Percentiles rank a stretch among this genome's conserved stretches.
phyloP scores from a whole-genome alignment of 352 stramenopile genomes.

The Discostella stelligera region DNA sequence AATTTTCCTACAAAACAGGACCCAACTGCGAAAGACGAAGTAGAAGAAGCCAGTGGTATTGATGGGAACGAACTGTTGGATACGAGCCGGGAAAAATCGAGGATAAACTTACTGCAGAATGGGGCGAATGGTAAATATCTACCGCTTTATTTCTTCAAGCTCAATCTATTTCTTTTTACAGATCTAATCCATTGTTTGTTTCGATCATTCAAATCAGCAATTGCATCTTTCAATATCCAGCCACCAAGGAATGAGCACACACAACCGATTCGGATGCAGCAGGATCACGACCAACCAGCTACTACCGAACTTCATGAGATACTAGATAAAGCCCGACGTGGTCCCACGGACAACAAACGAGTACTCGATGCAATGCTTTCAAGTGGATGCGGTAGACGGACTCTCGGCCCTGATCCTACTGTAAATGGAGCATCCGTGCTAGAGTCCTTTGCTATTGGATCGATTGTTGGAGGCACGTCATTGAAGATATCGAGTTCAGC shows the following conservation, averaged over 20 bases:
- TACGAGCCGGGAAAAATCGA: neutral
- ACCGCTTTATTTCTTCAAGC: neutral
- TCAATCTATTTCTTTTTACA: neutral
- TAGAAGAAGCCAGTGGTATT: neutral
- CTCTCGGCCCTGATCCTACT: neutral
- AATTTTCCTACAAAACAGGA: constrained; percentile 31
- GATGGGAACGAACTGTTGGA: neutral
- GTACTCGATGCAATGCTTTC: constrained; percentile 54
- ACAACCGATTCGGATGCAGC: neutral
- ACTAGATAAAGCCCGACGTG: constrained; percentile 22
- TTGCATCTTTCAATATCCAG: neutral
- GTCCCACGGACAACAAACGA: constrained; percentile 23
- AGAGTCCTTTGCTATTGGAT: constrained; percentile 30
- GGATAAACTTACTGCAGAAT: constrained; percentile 1
- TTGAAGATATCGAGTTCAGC: constrained; percentile 40
- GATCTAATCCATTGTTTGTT: neutral
- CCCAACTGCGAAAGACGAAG: constrained; percentile 11
- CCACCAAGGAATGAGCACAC: neutral
- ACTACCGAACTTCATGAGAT: constrained; percentile 14
- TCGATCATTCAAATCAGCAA: no score
- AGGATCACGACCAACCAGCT: neutral
- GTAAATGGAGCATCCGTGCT: constrained; percentile 10
- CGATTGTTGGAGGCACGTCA: constrained; percentile 33
- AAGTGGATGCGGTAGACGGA: constrained; percentile 18
- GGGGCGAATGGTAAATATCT: neutral